Evolutionary conservation across 1,284 basidiomycete species (phyloP), one percentile per base, ranked within the genome.

Genomic region (Trametes pubescens): DNA sequence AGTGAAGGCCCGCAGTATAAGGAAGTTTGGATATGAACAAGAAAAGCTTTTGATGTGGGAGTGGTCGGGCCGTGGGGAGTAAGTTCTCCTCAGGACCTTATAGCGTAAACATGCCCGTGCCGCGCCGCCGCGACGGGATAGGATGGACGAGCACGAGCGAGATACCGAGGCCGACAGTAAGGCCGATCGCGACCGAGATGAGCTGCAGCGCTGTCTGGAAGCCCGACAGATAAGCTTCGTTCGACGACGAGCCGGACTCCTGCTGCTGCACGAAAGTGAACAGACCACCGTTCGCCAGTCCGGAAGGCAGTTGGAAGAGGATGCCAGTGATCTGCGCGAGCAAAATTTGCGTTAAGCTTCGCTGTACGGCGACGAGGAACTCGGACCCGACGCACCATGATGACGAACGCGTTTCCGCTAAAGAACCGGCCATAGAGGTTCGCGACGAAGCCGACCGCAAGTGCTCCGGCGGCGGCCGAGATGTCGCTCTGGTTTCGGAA

Each of bases 301-400:
- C 95, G 13, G 91, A 92, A 0, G 94, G 95, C 0, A 96, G 84
- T 79, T 96, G 94, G 78, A 95, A 93, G 18, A 96, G 81, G 61
- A 96, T 93, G 52, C 93, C 92, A 0, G 89, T 91, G 65, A 91
- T 88, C 87, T 89, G 68, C 21, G 16, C 21, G 34, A 46, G 18
- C 29, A 14, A 46, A 18, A 18, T 14, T 35, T 40, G 38, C 18
- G 26, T 32, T 29, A 46, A 34, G 26, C 24, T 43, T 13, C 21
- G 24, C 21, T 24, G 26, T 48, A n/a, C 49, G 6, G 24, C 26
- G 16, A 29, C 29, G 8, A 35, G 32, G 47, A 66, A 59, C 29
- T 34, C 34, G 49, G 18, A 38, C 43, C 32, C 21, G 11, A 73
- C 82, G 26, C 57, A 89, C 88, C 89, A 92, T 86, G 68, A 93